phyloP scores from a whole-genome alignment of 768 basidiomycete species.

The Suillus fuscotomentosus region DNA sequence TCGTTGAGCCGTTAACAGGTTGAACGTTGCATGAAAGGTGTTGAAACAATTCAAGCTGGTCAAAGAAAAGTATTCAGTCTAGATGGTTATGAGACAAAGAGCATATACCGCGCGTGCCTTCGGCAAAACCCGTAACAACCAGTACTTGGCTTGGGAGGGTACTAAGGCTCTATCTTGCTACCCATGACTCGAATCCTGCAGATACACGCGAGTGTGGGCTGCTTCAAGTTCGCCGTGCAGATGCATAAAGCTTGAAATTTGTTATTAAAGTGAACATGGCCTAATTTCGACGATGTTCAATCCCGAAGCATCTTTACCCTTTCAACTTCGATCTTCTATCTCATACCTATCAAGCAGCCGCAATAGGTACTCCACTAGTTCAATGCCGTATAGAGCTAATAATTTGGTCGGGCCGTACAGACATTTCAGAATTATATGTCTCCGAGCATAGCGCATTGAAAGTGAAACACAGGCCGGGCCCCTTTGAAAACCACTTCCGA shows the following conservation, averaged over 20 bases:
- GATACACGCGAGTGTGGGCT: too few species aligned
- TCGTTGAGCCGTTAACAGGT: neutral
- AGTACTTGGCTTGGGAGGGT: too few species aligned
- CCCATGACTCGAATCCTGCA: too few species aligned
- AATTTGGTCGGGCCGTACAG: neutral
- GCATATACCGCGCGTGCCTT: neutral
- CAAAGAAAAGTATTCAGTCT: neutral
- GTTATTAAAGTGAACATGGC: neutral
- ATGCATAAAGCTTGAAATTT: neutral
- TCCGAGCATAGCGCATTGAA: neutral
- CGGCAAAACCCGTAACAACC: constrained; percentile 1
- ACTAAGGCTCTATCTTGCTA: too few species aligned
- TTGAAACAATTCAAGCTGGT: neutral
- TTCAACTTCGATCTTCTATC: neutral
- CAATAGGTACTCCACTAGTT: neutral
- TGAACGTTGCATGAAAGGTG: neutral
- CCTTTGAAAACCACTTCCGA: neutral
- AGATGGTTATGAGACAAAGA: neutral
- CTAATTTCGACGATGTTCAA: too few species aligned
- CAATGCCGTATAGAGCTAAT: neutral
- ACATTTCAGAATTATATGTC: neutral
- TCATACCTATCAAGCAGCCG: neutral
- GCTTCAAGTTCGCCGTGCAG: neutral
- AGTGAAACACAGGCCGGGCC: neutral
- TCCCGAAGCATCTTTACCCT: neutral